A percentile compares a stretch with the other conserved stretches of the same genome.
Conservation (phyloP, 352 stramenopile species). For the Pythium periplocum region DNA sequence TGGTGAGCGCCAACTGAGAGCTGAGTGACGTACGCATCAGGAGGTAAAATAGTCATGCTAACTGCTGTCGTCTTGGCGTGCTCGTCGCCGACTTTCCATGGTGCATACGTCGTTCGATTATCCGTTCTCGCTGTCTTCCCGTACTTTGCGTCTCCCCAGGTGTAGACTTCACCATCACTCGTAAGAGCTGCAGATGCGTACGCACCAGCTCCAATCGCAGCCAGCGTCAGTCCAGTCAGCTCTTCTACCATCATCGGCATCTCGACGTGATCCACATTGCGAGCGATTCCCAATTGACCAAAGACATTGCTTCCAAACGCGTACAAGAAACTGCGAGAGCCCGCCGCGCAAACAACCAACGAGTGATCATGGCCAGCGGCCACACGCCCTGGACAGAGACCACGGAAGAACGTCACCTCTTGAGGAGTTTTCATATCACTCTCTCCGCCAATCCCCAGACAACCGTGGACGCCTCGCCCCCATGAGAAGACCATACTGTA, state of each 20-base stretch:
- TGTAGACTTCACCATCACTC: constrained; percentile 53
- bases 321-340: constrained; percentile 47
- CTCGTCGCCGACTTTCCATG: constrained; percentile 40
- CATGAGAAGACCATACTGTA: constrained; percentile 48
- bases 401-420: constrained; percentile 59
- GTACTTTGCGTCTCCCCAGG: constrained; percentile 58
- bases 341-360: constrained; percentile 45
- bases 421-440: constrained; percentile 18
- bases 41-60: constrained; percentile 12
- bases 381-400: constrained; percentile 34
- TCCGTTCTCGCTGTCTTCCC: constrained; percentile 40
- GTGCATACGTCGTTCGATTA: constrained; percentile 46
- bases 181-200: constrained; percentile 52
- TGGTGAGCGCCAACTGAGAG: constrained; percentile 55
- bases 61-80: constrained; percentile 1
- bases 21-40: constrained; percentile 39
- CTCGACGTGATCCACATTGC: constrained; percentile 25
- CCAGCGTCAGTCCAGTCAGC: constrained; percentile 20
- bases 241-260: constrained; percentile 62
- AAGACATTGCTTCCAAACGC: constrained; percentile 63
- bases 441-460: constrained; percentile 54
- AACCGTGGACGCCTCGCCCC: constrained; percentile 33
- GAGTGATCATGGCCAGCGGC: constrained; percentile 61
- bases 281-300: constrained; percentile 56
- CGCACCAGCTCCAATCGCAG: constrained; percentile 42